These are phyloP conservation scores for Solanum gandarillasii DNA, from an alignment of 257 asterid genomes.

Conservation along the genomic window DNA sequence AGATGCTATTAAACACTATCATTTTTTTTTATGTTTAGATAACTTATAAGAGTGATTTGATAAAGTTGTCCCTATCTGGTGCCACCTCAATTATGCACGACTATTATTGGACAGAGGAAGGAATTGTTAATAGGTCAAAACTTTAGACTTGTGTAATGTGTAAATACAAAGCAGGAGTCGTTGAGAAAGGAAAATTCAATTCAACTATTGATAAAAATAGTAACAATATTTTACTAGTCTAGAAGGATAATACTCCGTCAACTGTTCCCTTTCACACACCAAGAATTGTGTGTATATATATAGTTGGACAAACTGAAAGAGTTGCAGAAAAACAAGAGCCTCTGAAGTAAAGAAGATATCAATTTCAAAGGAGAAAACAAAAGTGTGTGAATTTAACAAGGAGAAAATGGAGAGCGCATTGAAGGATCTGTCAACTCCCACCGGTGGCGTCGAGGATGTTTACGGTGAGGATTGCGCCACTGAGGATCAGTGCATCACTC, in stretches of 20 bases:
- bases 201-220: background rate
- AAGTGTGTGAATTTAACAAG: background rate
- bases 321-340: too few species aligned
- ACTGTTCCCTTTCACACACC: background rate
- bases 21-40: too few species aligned
- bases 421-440: conserved; percentile 65
- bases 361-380: background rate
- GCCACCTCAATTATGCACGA: background rate
- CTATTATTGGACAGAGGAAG: too few species aligned
- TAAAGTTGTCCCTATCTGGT: rapidly evolving
- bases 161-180: background rate
- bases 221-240: background rate
- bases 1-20: too few species aligned
- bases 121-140: background rate
- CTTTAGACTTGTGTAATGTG: background rate
- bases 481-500: conserved; percentile 76
- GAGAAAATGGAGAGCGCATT: conserved; percentile 44
- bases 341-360: background rate
- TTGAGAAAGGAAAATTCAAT: background rate
- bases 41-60: too few species aligned
- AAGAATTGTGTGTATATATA: background rate
- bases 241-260: background rate
- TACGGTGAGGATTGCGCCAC: conserved; percentile 91
- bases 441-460: conserved; percentile 79
- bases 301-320: background rate